Evolutionary conservation across 495 filamentous ascomycete species (phyloP).

Genomic region (Geoglossum glabrum): DNA sequence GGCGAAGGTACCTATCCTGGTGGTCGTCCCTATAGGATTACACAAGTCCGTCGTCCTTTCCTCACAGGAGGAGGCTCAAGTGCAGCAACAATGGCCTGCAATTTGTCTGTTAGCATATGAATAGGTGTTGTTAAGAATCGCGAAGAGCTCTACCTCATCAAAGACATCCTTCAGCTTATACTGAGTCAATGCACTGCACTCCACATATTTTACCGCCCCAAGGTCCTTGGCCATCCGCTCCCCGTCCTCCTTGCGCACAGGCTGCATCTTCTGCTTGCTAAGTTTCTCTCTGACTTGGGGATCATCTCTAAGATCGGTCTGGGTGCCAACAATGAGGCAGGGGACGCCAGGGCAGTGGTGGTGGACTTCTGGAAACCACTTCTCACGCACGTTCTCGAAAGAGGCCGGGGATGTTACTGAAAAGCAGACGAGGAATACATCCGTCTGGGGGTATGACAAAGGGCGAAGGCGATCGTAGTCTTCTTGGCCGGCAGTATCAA

Average conservation of each 20-base stretch:
- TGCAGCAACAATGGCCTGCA: slow-evolving; percentile 71
- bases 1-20: not conserved
- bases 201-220: slow-evolving; percentile 92
- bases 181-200: slow-evolving; percentile 94
- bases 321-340: slow-evolving; percentile 93
- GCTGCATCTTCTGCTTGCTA: slow-evolving; percentile 82
- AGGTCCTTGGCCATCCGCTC: slow-evolving; percentile 93
- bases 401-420: slow-evolving; percentile 96
- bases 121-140: too few relatives aligned
- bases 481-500: slow-evolving; percentile 97
- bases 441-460: slow-evolving; percentile 92
- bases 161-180: slow-evolving; percentile 98
- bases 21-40: not conserved
- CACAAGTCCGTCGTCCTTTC: slow-evolving; percentile 26
- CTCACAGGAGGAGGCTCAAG: slow-evolving; percentile 65
- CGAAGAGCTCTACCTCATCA: slow-evolving; percentile 86
- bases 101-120: slow-evolving; percentile 9
- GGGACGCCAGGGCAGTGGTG: slow-evolving; percentile 97
- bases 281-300: slow-evolving; percentile 76
- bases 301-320: slow-evolving; percentile 91
- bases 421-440: slow-evolving; percentile 97
- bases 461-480: slow-evolving; percentile 96
- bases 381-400: slow-evolving; percentile 97
- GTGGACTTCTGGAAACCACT: slow-evolving; percentile 97
- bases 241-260: slow-evolving; percentile 78